These are phyloP conservation scores for Alliaria petiolata DNA, from an alignment of 345 rosid species.

Conservation along the genomic window DNA sequence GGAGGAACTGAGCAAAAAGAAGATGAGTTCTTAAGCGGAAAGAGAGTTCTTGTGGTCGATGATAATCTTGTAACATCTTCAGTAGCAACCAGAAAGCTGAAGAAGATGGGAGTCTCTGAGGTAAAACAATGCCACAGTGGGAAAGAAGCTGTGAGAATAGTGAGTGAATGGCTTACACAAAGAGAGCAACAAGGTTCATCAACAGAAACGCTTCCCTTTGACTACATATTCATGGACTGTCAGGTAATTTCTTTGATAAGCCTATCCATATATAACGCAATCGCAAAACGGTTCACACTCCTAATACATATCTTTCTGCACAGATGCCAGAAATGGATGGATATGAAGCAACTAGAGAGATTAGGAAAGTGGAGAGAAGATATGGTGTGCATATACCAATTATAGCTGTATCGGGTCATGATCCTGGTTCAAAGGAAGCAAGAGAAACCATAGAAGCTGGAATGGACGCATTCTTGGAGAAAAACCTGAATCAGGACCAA, in stretches of 20 bases:
- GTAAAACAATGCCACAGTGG: slow-evolving; percentile 50
- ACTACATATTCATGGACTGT: slow-evolving; percentile 81
- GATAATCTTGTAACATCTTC: slow-evolving; percentile 29
- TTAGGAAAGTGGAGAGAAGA: slow-evolving; percentile 48
- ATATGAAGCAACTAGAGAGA: slow-evolving; percentile 56
- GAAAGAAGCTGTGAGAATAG: slow-evolving; percentile 45
- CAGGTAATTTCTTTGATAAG: slow-evolving; percentile 39
- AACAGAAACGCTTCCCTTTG: slow-evolving; percentile 41
- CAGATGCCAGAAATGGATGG: slow-evolving; percentile 84
- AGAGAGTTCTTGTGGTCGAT: slow-evolving; percentile 59
- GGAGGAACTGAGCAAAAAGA: slow-evolving; percentile 32
- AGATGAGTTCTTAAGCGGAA: slow-evolving; percentile 44
- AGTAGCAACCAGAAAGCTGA: slow-evolving; percentile 27
- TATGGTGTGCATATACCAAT: slow-evolving; percentile 59
- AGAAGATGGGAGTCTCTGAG: slow-evolving; percentile 48
- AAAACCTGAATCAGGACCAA: slow-evolving; percentile 32
- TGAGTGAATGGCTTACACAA: slow-evolving; percentile 29
- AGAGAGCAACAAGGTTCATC: slow-evolving; percentile 13
- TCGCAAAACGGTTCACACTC: background rate
- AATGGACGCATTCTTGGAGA: slow-evolving; percentile 56
- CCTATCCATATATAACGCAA: background rate
- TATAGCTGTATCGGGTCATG: slow-evolving; percentile 67
- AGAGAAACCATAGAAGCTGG: slow-evolving; percentile 41
- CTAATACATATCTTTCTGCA: background rate
- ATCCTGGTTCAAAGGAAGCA: slow-evolving; percentile 31